Conservation (phyloP, 2,329 filamentous ascomycete genomes). For the Fusarium equiseti region DNA sequence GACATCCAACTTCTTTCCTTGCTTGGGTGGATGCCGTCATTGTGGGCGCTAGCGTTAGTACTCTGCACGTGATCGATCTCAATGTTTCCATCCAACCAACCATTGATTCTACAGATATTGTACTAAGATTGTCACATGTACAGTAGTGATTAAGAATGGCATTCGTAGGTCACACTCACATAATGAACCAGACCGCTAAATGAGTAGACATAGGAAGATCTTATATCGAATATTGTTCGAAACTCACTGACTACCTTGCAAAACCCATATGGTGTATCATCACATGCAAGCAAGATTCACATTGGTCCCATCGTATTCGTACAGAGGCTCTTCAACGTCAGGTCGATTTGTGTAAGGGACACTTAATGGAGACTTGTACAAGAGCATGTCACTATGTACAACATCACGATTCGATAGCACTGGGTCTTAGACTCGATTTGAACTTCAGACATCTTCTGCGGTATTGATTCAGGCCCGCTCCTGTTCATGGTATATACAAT, state of each 20-base stretch:
- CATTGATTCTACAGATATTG: neutral
- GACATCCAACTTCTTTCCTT: constrained; percentile 43
- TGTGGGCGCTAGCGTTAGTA: constrained; percentile 44
- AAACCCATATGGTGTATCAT: constrained; percentile 2
- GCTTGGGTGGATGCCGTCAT: constrained; percentile 47
- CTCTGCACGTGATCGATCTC: constrained; percentile 40
- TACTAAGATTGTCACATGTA: constrained; percentile 21
- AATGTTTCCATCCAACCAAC: constrained; percentile 16
- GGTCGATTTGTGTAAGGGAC: neutral
- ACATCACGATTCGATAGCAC: neutral
- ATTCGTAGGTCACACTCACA: constrained; percentile 22
- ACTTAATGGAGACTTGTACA: neutral
- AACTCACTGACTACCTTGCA: neutral
- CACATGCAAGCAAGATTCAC: constrained; percentile 19
- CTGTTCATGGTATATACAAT: constrained; percentile 39
- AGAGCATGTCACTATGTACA: neutral
- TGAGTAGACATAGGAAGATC: neutral
- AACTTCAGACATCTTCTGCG: constrained; percentile 8
- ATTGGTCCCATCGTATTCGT: constrained; percentile 10
- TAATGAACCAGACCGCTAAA: neutral
- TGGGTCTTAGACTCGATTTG: neutral
- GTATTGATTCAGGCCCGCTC: constrained; percentile 35
- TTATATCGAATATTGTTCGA: neutral
- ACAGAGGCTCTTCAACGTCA: constrained; percentile 23
- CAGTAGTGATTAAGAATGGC: neutral